Conservation (phyloP, 2,329 filamentous ascomycete species). For the Exophiala sp. region DNA sequence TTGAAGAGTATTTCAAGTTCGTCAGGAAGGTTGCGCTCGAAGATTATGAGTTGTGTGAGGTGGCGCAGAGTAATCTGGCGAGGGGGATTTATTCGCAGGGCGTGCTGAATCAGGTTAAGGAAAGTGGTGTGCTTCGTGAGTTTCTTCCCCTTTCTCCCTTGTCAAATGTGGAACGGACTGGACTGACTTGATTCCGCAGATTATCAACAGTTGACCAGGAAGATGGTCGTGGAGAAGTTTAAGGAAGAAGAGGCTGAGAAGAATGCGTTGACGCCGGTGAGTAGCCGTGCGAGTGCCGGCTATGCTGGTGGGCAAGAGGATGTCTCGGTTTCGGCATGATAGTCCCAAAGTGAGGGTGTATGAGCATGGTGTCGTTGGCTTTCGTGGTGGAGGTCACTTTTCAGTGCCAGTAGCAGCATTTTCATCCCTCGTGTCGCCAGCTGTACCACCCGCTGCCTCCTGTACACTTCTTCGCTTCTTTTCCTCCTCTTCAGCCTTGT, state of each 20-base stretch:
- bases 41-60: constrained; percentile 57
- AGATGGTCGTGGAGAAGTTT: constrained; percentile 45
- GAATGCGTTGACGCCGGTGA: constrained; percentile 15
- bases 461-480: constrained; percentile 5
- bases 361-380: no score
- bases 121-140: constrained; percentile 53
- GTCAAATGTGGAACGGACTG: neutral
- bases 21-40: constrained; percentile 56
- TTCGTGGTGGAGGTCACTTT: no score
- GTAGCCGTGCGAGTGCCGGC: constrained; percentile 11
- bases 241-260: constrained; percentile 33
- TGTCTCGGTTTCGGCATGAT: constrained; percentile 17
- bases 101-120: constrained; percentile 54
- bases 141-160: constrained; percentile 23
- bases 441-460: neutral
- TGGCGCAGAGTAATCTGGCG: constrained; percentile 53
- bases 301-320: constrained; percentile 8
- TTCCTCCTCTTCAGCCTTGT: constrained; percentile 45
- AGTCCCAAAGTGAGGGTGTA: neutral
- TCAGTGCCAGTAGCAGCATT: no score
- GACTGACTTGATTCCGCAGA: constrained; percentile 30
- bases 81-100: constrained; percentile 55
- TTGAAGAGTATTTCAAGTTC: constrained; percentile 56
- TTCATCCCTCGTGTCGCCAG: neutral
- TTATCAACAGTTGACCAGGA: constrained; percentile 47